Conservation (phyloP, 2,329 filamentous ascomycete species). For the Microsporum audouinii region DNA sequence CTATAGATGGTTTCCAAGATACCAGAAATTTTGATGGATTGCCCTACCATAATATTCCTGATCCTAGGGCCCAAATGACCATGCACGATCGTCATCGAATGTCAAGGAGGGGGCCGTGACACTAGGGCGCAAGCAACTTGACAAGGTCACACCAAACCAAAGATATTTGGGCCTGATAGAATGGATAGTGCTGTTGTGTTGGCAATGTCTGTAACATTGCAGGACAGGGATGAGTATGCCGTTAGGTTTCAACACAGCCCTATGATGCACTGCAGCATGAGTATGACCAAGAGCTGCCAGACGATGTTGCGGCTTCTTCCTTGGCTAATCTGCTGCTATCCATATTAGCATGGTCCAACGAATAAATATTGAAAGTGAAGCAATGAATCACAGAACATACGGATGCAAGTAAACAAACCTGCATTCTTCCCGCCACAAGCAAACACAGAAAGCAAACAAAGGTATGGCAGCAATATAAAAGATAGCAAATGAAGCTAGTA, state of each 20-base stretch:
- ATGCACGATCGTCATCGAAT: not conserved
- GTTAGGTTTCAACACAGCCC: not conserved
- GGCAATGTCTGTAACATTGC: not conserved
- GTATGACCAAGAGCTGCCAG: not conserved
- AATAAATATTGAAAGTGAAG: not conserved
- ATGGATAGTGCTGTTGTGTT: too few relatives aligned
- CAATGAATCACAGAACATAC: not conserved
- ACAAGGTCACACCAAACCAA: not conserved
- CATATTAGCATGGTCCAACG: not conserved
- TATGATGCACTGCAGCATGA: not conserved
- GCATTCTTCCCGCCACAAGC: not conserved
- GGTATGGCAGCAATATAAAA: not conserved
- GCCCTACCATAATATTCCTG: not conserved
- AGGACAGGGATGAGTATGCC: not conserved
- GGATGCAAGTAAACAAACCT: not conserved
- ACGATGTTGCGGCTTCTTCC: not conserved
- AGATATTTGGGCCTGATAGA: not conserved
- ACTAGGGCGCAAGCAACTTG: not conserved
- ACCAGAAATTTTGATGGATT: not conserved
- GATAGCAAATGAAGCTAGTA: not conserved
- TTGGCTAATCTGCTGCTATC: not conserved
- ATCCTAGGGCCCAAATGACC: not conserved
- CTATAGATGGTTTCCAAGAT: not conserved
- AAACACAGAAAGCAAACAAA: conserved; percentile 1
- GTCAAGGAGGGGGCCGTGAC: not conserved